Evolutionary conservation across 495 filamentous ascomycete genomes (phyloP).

Genomic region (Penicillium parvum): DNA sequence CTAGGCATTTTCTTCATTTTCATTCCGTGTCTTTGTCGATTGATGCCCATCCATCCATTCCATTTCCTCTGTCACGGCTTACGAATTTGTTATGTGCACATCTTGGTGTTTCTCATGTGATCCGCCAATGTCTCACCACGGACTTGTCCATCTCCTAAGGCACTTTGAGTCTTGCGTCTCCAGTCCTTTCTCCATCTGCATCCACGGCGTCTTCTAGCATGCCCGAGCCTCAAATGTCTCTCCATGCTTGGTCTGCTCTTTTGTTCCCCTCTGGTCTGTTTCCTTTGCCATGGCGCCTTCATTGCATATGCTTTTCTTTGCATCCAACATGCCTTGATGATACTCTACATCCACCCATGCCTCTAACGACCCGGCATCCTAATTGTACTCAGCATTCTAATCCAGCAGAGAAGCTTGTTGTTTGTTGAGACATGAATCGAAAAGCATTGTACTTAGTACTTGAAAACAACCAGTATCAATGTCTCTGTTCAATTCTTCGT

Average conservation of each 20-base stretch:
- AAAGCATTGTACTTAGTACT: not conserved
- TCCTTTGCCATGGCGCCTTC: not conserved
- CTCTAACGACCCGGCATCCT: slow-evolving; percentile 1
- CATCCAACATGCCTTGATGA: slow-evolving; percentile 13
- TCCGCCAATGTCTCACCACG: slow-evolving; percentile 2
- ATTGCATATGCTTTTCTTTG: slow-evolving; percentile 9
- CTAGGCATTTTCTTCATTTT: slow-evolving; percentile 21
- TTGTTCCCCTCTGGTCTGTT: not conserved
- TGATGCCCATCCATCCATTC: slow-evolving; percentile 5
- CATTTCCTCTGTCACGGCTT: slow-evolving; percentile 23
- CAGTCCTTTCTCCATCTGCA: slow-evolving; percentile 7
- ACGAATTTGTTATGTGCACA: slow-evolving; percentile 35
- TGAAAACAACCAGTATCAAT: too few relatives aligned
- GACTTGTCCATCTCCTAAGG: not conserved
- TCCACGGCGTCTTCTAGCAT: slow-evolving; percentile 5
- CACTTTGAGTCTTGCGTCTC: not conserved
- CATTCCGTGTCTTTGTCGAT: slow-evolving; percentile 25
- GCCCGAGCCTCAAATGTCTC: not conserved
- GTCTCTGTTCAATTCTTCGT: not conserved
- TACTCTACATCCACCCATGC: not conserved
- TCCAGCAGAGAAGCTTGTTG: not conserved
- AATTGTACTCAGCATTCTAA: not conserved
- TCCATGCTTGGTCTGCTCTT: slow-evolving; percentile 9
- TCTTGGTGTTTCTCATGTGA: slow-evolving; percentile 22
- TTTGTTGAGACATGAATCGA: not conserved